phyloP scores from a whole-genome alignment of 2,329 filamentous ascomycete species.

The Alternaria gaisen region DNA sequence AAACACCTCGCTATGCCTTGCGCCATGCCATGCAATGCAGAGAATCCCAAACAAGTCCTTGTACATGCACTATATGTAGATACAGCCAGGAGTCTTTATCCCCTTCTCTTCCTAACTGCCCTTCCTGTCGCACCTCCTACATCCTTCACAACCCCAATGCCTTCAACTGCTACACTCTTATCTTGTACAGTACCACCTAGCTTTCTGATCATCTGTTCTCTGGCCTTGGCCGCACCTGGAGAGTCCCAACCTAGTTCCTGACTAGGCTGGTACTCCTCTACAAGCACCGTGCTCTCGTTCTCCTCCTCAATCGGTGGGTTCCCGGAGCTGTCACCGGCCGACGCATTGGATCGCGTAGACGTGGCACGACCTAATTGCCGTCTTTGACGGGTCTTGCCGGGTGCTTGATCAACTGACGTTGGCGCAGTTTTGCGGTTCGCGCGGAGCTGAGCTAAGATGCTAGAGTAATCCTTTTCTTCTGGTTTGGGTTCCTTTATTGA shows the following conservation, averaged over 20 bases:
- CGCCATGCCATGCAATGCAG: slow-evolving; percentile 6
- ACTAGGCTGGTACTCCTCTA: slow-evolving; percentile 45
- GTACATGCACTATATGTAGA: background rate
- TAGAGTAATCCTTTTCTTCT: slow-evolving; percentile 44
- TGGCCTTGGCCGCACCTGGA: slow-evolving; percentile 44
- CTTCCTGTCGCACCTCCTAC: slow-evolving; percentile 33
- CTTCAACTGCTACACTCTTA: slow-evolving; percentile 36
- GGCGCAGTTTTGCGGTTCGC: slow-evolving; percentile 40
- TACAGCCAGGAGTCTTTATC: slow-evolving; percentile 13
- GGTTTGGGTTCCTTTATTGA: slow-evolving; percentile 16
- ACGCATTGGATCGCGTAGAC: slow-evolving; percentile 41
- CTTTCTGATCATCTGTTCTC: slow-evolving; percentile 48
- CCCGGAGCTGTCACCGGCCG: slow-evolving; percentile 39
- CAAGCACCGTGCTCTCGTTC: slow-evolving; percentile 26
- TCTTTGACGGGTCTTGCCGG: slow-evolving; percentile 31
- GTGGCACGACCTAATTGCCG: slow-evolving; percentile 45
- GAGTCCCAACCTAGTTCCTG: slow-evolving; percentile 52
- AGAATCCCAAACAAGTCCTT: slow-evolving; percentile 2
- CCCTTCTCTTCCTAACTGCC: slow-evolving; percentile 38
- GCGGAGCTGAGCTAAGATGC: slow-evolving; percentile 42
- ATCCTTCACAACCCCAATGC: slow-evolving; percentile 48
- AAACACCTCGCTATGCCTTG: slow-evolving; percentile 29
- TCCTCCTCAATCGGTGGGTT: slow-evolving; percentile 30
- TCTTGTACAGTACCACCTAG: slow-evolving; percentile 48
- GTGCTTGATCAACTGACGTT: slow-evolving; percentile 29